Conservation (phyloP, 495 filamentous ascomycete genomes). For the Annulohypoxylon moriforme region DNA sequence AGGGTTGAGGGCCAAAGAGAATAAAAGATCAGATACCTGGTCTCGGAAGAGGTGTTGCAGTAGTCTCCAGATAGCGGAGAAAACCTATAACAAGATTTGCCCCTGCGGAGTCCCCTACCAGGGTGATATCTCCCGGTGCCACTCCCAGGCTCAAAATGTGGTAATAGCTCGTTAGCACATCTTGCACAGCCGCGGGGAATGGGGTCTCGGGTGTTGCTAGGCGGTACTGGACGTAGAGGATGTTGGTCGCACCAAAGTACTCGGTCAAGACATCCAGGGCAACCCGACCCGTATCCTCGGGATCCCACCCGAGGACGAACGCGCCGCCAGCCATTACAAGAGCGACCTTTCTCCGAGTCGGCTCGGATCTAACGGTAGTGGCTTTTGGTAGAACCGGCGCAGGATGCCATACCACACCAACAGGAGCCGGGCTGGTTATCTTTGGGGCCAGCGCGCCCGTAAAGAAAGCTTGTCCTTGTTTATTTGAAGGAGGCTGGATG, state of each 20-base stretch:
- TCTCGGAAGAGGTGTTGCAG: slow-evolving; percentile 6
- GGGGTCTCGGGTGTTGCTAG: background rate
- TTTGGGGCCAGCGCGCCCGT: background rate
- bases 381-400: background rate
- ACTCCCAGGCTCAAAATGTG: slow-evolving; percentile 21
- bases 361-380: background rate
- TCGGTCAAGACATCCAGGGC: background rate
- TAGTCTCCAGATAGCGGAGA: slow-evolving; percentile 27
- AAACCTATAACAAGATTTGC: slow-evolving; percentile 32
- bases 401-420: slow-evolving; percentile 17
- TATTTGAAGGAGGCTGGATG: background rate
- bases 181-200: slow-evolving; percentile 37
- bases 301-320: slow-evolving; percentile 31
- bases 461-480: background rate
- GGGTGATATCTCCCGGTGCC: slow-evolving; percentile 25
- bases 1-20: background rate
- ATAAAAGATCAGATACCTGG: background rate
- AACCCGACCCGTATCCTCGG: background rate
- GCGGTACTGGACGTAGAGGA: slow-evolving; percentile 35
- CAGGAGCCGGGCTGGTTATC: background rate
- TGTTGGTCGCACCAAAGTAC: slow-evolving; percentile 2
- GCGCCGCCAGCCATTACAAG: slow-evolving; percentile 35
- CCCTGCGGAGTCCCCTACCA: slow-evolving; percentile 33
- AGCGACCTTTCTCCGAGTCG: slow-evolving; percentile 12
- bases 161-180: slow-evolving; percentile 32